Evolutionary conservation across 1,139 yeast genomes (phyloP).

Genomic region (Pichia cactophila): DNA sequence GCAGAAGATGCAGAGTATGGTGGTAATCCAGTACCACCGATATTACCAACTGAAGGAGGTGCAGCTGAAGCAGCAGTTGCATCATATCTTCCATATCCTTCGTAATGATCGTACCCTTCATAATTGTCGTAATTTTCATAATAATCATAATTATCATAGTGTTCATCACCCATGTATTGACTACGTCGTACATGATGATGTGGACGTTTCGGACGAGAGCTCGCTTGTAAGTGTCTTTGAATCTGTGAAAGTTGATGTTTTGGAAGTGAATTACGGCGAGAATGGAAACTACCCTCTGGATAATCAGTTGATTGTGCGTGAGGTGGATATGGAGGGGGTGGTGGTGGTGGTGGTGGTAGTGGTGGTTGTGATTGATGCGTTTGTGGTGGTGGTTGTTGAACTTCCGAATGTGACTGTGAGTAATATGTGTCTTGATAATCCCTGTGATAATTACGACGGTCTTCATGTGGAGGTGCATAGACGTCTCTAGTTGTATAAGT

Average conservation of each 20-base stretch:
- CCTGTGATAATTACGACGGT: neutral
- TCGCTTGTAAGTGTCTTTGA: conserved; percentile 2
- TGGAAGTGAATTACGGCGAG: neutral
- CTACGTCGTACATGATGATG: neutral
- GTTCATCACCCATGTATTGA: neutral
- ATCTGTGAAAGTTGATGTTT: conserved; percentile 5
- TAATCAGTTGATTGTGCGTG: neutral
- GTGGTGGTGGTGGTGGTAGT: neutral
- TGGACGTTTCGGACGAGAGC: neutral
- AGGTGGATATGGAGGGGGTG: neutral
- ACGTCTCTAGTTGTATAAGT: neutral
- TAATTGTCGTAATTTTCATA: neutral
- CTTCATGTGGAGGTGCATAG: neutral
- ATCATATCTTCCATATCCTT: neutral
- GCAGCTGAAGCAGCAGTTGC: neutral
- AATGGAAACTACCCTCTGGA: neutral
- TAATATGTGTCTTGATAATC: neutral
- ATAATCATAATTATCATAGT: neutral
- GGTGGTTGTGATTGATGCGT: neutral
- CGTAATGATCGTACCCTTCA: neutral
- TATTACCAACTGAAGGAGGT: neutral
- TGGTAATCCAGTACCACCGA: neutral
- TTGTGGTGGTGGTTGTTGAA: neutral
- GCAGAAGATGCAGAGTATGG: neutral
- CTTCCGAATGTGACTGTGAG: neutral